phyloP scores from a whole-genome alignment of 1,284 basidiomycete genomes.

The Cutaneotrichosporon sp. region DNA sequence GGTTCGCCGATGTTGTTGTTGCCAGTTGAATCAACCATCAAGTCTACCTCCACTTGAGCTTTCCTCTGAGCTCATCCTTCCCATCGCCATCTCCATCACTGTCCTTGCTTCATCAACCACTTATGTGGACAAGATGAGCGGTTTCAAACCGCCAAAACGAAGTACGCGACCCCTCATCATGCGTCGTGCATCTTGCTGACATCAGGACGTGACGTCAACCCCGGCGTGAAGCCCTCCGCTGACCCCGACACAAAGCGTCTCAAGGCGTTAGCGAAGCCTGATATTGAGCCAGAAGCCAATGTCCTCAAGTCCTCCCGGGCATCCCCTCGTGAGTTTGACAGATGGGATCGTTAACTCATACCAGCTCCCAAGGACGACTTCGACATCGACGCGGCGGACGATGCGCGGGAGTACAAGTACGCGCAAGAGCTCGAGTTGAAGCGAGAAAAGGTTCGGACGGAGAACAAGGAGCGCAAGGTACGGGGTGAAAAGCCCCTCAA shows the following conservation, averaged over 20 bases:
- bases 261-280: background rate
- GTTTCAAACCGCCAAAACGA: background rate
- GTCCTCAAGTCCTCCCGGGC: constrained; percentile 10
- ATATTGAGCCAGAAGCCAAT: background rate
- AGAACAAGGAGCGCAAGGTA: constrained; percentile 2
- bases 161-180: background rate
- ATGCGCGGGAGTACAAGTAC: constrained; percentile 30
- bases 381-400: constrained; percentile 26
- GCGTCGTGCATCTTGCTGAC: background rate
- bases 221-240: background rate
- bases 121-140: background rate
- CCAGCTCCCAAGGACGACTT: constrained; percentile 40
- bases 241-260: background rate
- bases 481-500: constrained; percentile 21
- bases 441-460: background rate
- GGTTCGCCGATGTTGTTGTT: background rate
- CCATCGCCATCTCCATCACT: background rate
- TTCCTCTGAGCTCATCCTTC: background rate
- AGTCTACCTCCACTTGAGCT: too few relatives aligned
- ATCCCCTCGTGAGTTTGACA: constrained; percentile 13
- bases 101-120: background rate
- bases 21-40: background rate
- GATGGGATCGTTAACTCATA: background rate
- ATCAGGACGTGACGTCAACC: background rate
- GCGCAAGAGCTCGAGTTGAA: constrained; percentile 21